Evolutionary conservation across 768 basidiomycete genomes (phyloP).

Genomic region (Omphalotus guepiniiformis): DNA sequence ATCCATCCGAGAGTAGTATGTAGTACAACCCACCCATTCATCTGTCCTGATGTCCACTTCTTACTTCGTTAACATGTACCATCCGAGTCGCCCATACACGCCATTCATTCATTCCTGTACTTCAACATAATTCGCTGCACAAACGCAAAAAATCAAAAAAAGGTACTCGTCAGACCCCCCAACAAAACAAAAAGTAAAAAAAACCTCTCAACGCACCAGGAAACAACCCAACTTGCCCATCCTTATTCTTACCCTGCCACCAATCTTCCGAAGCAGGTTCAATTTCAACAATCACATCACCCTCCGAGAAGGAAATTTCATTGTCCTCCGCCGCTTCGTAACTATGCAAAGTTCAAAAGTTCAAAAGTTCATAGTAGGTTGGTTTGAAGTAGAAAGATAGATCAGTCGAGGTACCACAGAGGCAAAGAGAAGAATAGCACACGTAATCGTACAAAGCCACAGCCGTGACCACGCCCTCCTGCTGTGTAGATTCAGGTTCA

Average conservation of each 20-base stretch:
- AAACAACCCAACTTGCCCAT: conserved; percentile 65
- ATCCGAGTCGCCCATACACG: too few species aligned
- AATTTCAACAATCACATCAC: conserved; percentile 74
- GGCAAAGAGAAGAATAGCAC: background rate
- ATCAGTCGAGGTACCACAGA: background rate
- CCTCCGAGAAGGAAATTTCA: conserved; percentile 81
- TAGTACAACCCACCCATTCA: too few species aligned
- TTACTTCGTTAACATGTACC: too few species aligned
- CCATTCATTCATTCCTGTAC: background rate
- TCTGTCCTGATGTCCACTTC: too few species aligned
- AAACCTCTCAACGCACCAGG: conserved; percentile 59
- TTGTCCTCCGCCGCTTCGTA: conserved; percentile 93
- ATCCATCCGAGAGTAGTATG: too few species aligned
- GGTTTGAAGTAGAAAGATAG: background rate
- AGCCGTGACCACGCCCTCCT: conserved; percentile 59
- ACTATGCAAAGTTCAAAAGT: conserved; percentile 33
- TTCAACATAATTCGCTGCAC: conserved; percentile 18
- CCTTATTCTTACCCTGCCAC: conserved; percentile 69
- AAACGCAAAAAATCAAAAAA: background rate
- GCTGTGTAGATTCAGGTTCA: conserved; percentile 35
- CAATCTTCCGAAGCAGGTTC: conserved; percentile 84
- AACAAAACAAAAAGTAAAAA: background rate
- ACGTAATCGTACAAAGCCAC: conserved; percentile 71
- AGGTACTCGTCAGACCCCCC: background rate
- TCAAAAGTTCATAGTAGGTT: background rate